Evolutionary conservation across 2,329 filamentous ascomycete species (phyloP), one percentile per base, ranked within the genome.

Genomic region (Xylariaceae sp.): DNA sequence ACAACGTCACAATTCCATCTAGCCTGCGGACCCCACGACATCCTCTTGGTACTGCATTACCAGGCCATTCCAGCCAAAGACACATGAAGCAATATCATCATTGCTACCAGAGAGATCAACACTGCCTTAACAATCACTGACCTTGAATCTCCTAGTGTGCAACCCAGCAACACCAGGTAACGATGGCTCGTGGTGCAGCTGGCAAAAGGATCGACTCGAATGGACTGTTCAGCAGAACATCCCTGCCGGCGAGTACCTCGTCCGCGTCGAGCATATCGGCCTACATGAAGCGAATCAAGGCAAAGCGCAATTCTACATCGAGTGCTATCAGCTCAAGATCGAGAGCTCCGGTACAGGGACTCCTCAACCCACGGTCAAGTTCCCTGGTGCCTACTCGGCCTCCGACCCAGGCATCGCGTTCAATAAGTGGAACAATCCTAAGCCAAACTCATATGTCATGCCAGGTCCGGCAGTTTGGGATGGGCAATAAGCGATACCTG

Each of bases 351-450:
- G 53, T 14, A 63, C 68, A 7, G 71, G 71, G 6, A 60, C 60
- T 13, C 49, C 63, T 6, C 53, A 60, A 6, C 67, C 65, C 3
- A 64, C 64, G 18, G 65, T 67, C 16, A 56, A 41, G 39, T 69
- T 78, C 56, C 76, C 76, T 1, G 72, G 74, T 1, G 75, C 75
- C 0, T 75, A 77, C 62, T 68, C 67, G 55, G 63, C 70, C 5
- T 65, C 56, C n/a, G 73, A 78, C 56, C 72, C 75, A 0, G 76
- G 76, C 11, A 75, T 79, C 51, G 65, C 71, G 28, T 64, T 78
- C 60, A 76, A 77, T 63, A n/a, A n/a, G n/a, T n/a, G n/a, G n/a
- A 78, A 78, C 56, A 74, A 78, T 63, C 61, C 68, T 9, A 64
- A 69, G 43, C 55, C 76, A 48, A 59, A 57, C 18, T 66, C 59